Conservation (phyloP, 495 filamentous ascomycete species). For the Mycothermus thermophilus region DNA sequence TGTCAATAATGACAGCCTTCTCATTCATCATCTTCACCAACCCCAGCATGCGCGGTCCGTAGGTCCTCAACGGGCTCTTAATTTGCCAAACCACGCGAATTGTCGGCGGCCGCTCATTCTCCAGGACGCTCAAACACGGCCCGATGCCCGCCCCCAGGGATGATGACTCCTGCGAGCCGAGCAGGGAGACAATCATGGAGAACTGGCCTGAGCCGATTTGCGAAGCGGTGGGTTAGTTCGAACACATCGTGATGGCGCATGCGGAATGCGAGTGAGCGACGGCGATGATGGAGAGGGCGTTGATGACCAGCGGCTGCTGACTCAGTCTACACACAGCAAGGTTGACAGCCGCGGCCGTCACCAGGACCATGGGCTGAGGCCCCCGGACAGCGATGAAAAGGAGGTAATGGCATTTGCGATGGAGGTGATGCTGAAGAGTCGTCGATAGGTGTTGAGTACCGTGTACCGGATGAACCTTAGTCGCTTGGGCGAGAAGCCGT, state of each 20-base stretch:
- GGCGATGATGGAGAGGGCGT: conserved; percentile 43
- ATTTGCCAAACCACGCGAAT: conserved; percentile 36
- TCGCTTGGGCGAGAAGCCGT: conserved; percentile 12
- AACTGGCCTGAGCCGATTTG: conserved; percentile 52
- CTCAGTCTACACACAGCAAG: conserved; percentile 40
- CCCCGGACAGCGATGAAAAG: conserved; percentile 15
- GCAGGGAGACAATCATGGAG: conserved; percentile 47
- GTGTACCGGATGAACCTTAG: conserved; percentile 18
- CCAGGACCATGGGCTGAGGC: conserved; percentile 13
- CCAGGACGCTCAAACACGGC: conserved; percentile 35
- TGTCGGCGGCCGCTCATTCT: conserved; percentile 13
- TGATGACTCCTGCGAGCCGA: conserved; percentile 18
- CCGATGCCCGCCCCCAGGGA: conserved; percentile 53
- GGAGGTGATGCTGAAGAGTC: conserved; percentile 20
- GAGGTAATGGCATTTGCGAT: conserved; percentile 20
- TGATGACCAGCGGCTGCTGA: conserved; percentile 61
- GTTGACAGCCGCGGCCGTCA: conserved; percentile 32
- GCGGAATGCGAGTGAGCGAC: conserved; percentile 41
- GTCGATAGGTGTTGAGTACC: conserved; percentile 19
- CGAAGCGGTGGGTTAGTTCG: conserved; percentile 51
- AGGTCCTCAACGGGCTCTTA: conserved; percentile 28
- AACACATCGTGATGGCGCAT: conserved; percentile 45
- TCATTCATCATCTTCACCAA: conserved; percentile 24
- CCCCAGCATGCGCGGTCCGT: conserved; percentile 29
- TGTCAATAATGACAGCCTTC: conserved; percentile 32